Evolutionary conservation across 768 basidiomycete species (phyloP), one percentile per base, ranked within the genome.

Genomic region (Hysterangium stoloniferum): DNA sequence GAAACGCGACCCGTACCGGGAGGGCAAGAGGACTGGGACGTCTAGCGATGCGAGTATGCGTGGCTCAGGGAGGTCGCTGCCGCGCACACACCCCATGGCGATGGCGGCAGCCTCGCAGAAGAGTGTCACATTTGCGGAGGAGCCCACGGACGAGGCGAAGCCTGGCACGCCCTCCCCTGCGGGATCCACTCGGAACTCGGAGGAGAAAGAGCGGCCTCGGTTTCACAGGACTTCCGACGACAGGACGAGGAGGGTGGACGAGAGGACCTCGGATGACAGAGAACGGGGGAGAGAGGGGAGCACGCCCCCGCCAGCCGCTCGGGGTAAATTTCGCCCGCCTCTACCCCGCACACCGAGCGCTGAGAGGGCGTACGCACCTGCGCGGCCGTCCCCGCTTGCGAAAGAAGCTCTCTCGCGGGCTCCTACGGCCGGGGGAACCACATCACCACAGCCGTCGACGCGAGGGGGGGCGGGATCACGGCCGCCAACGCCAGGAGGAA

Each of bases 81-180:
- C 22, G 31, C 24, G 31, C 12, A 31, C 31, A 11, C 37, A 51
- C 17, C 49, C 38, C 31, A 32, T 51, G 29, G 40, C 40, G 17
- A 25, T 25, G 17, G 38, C 49, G 13, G 27, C 49, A n/a, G 48
- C 36, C 9, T 51, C 38, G 9, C 49, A 75, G 68, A 88, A 86
- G 59, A 73, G 67, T 12, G 86, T 88, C 3, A 69, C 80, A 11
- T 89, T 87, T 60, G 82, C 75, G 9, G 33, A 9, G 33, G n/a
- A n/a, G 33, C 9, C 33, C 33, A n/a, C 28, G n/a, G 44, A 32
- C 9, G 44, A 42, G 4, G 28, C 24, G 24, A 27, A 25, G 4
- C 20, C 19, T 20, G 15, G 15, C 9, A 42, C 41, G 6, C 41
- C 41, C 19, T 20, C 41, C 8, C 41, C 41, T 38, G 41, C 15